phyloP scores from a whole-genome alignment of 129 eudicot genomes.

The Arctium lappa region DNA sequence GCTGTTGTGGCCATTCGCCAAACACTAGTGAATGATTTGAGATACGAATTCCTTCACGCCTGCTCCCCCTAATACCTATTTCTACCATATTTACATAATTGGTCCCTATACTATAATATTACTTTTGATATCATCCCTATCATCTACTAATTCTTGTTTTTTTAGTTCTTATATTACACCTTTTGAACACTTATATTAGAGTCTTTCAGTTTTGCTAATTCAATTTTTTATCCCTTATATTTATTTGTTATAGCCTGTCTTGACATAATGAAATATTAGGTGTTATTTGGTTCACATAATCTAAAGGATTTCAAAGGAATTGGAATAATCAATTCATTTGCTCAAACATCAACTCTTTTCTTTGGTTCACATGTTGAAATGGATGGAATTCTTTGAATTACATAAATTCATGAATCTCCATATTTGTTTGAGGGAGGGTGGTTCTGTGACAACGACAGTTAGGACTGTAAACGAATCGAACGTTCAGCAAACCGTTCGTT shows the following conservation, averaged over 20 bases:
- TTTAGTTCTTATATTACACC: not conserved
- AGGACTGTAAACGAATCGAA: no score
- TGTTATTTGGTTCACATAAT: not conserved
- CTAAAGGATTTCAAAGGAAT: no score
- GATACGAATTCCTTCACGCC: slow-evolving; percentile 7
- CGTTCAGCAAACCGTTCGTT: no score
- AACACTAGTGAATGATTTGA: slow-evolving; percentile 4
- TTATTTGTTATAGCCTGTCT: not conserved
- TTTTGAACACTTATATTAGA: not conserved
- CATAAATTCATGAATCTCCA: no score
- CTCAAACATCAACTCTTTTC: no score
- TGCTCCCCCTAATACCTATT: not conserved
- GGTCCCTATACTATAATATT: not conserved
- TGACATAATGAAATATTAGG: not conserved
- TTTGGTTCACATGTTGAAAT: no score
- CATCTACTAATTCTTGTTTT: not conserved
- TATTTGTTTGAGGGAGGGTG: no score
- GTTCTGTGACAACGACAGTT: no score
- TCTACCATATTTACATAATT: not conserved
- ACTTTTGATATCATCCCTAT: not conserved
- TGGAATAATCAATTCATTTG: no score
- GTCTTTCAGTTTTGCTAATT: not conserved
- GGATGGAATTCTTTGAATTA: no score
- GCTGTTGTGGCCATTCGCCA: slow-evolving; percentile 16
- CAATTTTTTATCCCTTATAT: not conserved